Conservation (phyloP, 192 early-diverging fungal genomes). For the Podochytrium sp. region DNA sequence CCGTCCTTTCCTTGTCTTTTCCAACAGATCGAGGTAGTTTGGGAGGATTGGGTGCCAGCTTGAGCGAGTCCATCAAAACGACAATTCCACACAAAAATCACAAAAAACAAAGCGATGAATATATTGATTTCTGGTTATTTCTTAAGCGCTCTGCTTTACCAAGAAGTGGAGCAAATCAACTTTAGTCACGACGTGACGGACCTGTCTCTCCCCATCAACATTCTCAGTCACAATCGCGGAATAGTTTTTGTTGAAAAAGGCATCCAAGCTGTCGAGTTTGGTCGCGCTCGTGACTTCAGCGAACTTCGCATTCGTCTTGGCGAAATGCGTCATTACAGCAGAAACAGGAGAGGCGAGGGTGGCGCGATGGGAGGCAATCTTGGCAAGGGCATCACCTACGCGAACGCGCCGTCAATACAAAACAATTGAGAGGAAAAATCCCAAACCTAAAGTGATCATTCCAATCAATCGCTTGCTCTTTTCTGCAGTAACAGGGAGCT, state of each 20-base stretch:
- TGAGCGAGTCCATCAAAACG: not conserved
- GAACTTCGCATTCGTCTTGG: constrained; percentile 76
- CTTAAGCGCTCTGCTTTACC: constrained; percentile 49
- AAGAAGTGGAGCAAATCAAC: constrained; percentile 87
- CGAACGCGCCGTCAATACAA: not conserved
- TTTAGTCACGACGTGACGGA: constrained; percentile 90
- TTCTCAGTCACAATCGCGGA: constrained; percentile 88
- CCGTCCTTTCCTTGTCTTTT: constrained; percentile 58
- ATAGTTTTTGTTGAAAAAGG: constrained; percentile 93
- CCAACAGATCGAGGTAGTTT: constrained; percentile 5
- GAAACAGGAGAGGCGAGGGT: constrained; percentile 53
- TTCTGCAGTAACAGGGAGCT: constrained; percentile 82
- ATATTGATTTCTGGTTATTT: not conserved
- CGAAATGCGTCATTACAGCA: constrained; percentile 78
- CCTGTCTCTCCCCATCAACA: constrained; percentile 58
- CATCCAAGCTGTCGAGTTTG: constrained; percentile 77
- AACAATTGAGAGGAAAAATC: not conserved
- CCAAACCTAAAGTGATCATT: constrained; percentile 77
- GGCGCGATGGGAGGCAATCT: constrained; percentile 74
- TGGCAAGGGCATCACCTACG: constrained; percentile 76
- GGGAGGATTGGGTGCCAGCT: constrained; percentile 37
- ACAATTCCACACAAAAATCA: not conserved
- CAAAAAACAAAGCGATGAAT: not conserved
- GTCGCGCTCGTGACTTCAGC: constrained; percentile 87
- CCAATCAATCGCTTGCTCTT: constrained; percentile 69